Base-by-base conservation (phyloP, 495 filamentous ascomycete genomes). In the Cercophora scortea region DNA sequence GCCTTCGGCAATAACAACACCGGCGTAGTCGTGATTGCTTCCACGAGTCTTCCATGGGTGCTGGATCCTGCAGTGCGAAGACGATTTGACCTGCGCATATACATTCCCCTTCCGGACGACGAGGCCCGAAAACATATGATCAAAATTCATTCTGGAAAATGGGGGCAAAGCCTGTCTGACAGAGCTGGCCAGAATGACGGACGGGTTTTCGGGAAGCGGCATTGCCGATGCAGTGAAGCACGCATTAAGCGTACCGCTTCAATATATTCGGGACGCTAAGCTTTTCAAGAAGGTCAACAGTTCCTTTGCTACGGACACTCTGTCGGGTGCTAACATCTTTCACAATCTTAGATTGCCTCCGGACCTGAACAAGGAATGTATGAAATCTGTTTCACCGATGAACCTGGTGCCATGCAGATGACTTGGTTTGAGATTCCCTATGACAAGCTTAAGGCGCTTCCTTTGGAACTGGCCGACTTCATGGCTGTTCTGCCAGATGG, bases 21-120 rank as follows among this genome's bases (percentile, higher is more conserved):
- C 60, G 94, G 92, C 39, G 92, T 99, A 8, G 76, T 99, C 33
- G 94, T 99, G 40, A 79, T 99, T 10, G 93, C 93, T 46, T 94
- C 93, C 50, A 99, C 93, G 44, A 99, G 97, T 64, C 96, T 97
- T 61, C 93, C 93, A 7, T 99, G 93, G 93, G 92, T 97, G 71
- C 78, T 99, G 38, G 93, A 99, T 69, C 89, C 90, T n/a, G 93
- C 93, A 51, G 97, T 99, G 61, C 84, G 94, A 50, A 81, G 93
- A 65, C 89, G 93, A 67, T 99, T 99, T 78, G 94, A 99, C 69
- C 75, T 91, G 58, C 75, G 93, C 75, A 89, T 98, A 32, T 93
- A 98, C 68, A 97, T 98, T 69, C 87, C 83, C 58, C 67, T 98
- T 50, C 93, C 93, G 2, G 93, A 97, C 63, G 57, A 88, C 39